Evolutionary conservation across 331 rosid species (phyloP).

Genomic region (Phaseolus coccineus): DNA sequence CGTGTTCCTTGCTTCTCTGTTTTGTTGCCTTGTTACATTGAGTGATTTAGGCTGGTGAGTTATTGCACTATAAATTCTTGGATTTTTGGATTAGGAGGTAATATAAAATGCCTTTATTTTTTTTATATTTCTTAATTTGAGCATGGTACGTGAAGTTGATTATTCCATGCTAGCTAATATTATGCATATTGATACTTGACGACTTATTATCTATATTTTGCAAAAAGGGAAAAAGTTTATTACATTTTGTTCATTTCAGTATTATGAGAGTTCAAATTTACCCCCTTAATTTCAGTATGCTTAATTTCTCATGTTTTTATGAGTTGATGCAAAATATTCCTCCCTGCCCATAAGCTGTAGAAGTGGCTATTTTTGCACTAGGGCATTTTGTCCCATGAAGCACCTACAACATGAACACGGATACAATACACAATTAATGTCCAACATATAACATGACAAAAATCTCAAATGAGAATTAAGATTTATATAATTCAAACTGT

Average conservation of each 20-base stretch:
- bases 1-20: background rate
- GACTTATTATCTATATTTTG: background rate
- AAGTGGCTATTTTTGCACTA: background rate
- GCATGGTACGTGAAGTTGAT: background rate
- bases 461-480: no score
- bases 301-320: background rate
- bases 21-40: constrained; percentile 5
- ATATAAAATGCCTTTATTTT: constrained; percentile 10
- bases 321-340: background rate
- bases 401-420: no score
- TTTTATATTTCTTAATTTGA: background rate
- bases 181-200: background rate
- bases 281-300: constrained; percentile 18
- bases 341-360: background rate
- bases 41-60: background rate
- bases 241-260: constrained; percentile 10
- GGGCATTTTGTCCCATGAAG: background rate
- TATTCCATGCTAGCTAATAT: background rate
- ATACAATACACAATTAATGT: no score
- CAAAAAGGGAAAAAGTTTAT: background rate
- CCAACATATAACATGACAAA: no score
- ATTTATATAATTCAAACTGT: no score
- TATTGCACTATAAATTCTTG: background rate
- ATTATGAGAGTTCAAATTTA: constrained; percentile 9
- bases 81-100: background rate